These are phyloP conservation scores for Calonectria leucothoes DNA, from an alignment of 2,329 filamentous ascomycete species.

Conservation along the genomic window DNA sequence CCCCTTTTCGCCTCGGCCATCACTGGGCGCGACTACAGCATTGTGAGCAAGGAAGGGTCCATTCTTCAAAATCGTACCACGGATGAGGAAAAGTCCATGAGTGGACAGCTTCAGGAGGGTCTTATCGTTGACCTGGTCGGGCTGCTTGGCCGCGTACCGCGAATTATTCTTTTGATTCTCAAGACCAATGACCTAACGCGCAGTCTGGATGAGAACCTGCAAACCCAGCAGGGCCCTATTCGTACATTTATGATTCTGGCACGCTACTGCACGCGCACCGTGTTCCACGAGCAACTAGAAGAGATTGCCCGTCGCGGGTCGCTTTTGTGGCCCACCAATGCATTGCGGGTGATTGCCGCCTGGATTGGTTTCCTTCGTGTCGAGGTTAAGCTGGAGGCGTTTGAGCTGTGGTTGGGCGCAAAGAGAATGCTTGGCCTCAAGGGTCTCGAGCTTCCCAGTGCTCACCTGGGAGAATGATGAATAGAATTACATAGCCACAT, in stretches of 20 bases:
- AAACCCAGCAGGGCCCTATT: conserved; percentile 76
- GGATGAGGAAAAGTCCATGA: conserved; percentile 89
- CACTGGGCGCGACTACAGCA: conserved; percentile 89
- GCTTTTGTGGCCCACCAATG: conserved; percentile 68
- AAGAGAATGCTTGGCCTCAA: conserved; percentile 59
- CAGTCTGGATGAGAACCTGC: conserved; percentile 90
- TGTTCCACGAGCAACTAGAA: conserved; percentile 74
- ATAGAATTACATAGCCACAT: conserved; percentile 29
- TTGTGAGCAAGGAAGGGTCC: conserved; percentile 72
- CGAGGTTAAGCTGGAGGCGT: conserved; percentile 71
- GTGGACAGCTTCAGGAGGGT: conserved; percentile 85
- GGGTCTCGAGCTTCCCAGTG: conserved; percentile 40
- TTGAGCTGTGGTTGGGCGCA: conserved; percentile 70
- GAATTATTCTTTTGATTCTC: conserved; percentile 92
- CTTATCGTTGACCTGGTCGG: conserved; percentile 90
- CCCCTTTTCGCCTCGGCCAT: conserved; percentile 96
- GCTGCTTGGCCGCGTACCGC: conserved; percentile 86
- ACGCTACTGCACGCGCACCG: conserved; percentile 74
- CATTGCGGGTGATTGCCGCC: conserved; percentile 64
- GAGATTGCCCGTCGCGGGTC: conserved; percentile 64
- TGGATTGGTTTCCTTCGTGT: conserved; percentile 70
- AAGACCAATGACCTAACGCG: conserved; percentile 98
- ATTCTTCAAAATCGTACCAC: conserved; percentile 70
- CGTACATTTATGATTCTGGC: conserved; percentile 76
- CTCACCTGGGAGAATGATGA: conserved; percentile 34